Evolutionary conservation across 164 flowering plant genomes (phyloP), one percentile per base, ranked within the genome.

Genomic region (Protea cynaroides): DNA sequence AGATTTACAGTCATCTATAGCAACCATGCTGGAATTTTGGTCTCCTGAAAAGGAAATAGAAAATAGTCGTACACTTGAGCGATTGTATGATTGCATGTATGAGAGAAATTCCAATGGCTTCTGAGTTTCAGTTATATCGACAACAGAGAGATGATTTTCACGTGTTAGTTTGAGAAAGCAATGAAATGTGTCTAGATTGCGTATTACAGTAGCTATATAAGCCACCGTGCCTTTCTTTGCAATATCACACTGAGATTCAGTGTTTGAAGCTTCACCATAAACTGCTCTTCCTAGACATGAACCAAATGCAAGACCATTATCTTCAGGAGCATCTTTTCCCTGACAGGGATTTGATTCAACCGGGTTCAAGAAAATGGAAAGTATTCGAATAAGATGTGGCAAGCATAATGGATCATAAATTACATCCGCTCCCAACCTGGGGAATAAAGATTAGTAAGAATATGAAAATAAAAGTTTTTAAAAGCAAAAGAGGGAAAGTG

Each of bases 381-480:
- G 86, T 15, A 88, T 79, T 51, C 78, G 84, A 69, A 89, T 74
- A 59, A 94, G 96, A 76, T 88, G 84, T 0, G 96, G 94, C 55
- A 94, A 81, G 71, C 93, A 88, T 19, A 71, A 58, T 8, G 96
- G 97, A 73, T 94, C 83, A 69, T 94, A 94, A 19, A 91, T 84
- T 17, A 94, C 84, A 79, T 94, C 99, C 63, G 99, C 99, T 63
- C 94, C 99, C 80, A 91, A 77, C 63, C 99, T 94, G 84, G 24
- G 23, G 46, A 40, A 40, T 38, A 66, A 67, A 64, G 40, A 71
- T 52, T 40, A 58, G 52, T 61, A 10, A 59, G 49, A 58, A 21
- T 7, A 37, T 37, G 43, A 46, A 11, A 61, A 13, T 29, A 2
- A 21, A n/a, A n/a, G n/a, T 15, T 22, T 53, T 53, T 19, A 63